Percentiles rank a stretch among this genome's conserved stretches.
phyloP scores from a whole-genome alignment of 495 filamentous ascomycete species.

The Mycothermus thermophilus region DNA sequence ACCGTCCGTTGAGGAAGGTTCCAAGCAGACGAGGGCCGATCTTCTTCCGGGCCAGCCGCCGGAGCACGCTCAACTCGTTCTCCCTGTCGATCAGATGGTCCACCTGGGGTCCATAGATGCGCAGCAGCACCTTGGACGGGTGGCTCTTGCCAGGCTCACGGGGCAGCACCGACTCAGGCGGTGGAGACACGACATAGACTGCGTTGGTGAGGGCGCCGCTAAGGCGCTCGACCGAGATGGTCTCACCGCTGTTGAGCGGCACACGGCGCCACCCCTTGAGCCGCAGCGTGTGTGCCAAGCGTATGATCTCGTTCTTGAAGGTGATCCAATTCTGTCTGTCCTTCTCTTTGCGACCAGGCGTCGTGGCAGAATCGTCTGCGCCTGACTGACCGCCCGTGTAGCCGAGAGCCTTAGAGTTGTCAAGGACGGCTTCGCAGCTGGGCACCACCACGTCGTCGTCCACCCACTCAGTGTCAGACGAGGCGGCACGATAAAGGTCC shows the following conservation, averaged over 20 bases:
- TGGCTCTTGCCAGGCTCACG: constrained; percentile 22
- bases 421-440: constrained; percentile 61
- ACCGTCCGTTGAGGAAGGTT: constrained; percentile 89
- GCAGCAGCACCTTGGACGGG: constrained; percentile 62
- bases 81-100: constrained; percentile 92
- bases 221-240: constrained; percentile 66
- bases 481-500: constrained; percentile 25
- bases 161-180: constrained; percentile 37
- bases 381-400: constrained; percentile 50
- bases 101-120: constrained; percentile 91
- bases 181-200: constrained; percentile 85
- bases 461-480: constrained; percentile 70
- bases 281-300: constrained; percentile 72
- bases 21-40: constrained; percentile 91
- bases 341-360: constrained; percentile 36
- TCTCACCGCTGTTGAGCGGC: constrained; percentile 47
- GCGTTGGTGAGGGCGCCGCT: constrained; percentile 94
- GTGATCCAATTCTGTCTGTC: constrained; percentile 58
- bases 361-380: constrained; percentile 31
- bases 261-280: constrained; percentile 85
- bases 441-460: constrained; percentile 62
- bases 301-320: constrained; percentile 87
- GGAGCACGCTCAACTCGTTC: constrained; percentile 74
- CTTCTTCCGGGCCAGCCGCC: constrained; percentile 73
- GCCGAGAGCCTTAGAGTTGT: constrained; percentile 76